Base-by-base conservation (phyloP, 495 filamentous ascomycete species). In the Jackrogersella multiformis region DNA sequence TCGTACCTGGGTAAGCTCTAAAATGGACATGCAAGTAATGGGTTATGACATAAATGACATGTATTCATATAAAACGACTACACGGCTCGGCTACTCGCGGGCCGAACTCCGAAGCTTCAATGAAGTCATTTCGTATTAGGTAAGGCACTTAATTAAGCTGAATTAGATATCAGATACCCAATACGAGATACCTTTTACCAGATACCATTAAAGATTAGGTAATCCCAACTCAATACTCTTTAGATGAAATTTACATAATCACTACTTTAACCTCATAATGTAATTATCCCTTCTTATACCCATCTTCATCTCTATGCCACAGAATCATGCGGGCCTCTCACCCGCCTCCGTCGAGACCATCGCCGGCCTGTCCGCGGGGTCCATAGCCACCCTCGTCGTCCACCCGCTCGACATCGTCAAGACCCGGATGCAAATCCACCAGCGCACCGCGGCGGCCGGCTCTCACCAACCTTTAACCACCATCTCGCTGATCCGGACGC, bases 351-450 rank as follows among this genome's bases (percentile, higher is more conserved):
- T 97, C 79, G 95, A 99, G 85, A 88, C 89, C 74, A 83, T 96
- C 79, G 92, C 94, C 44, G 95, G 95, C 63, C 90, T 99, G 76
- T 88, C 89, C 51, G 94, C 94, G 55, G 95, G 95, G 38, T 83
- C 93, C 64, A 86, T 91, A 65, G 89, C 92, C 15, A 97, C 95
- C 28, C 84, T 97, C 58, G 83, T 85, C 52, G 89, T 89, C 23
- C 91, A 94, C 80, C 95, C 95, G 16, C 84, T 99, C 52, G 95
- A 99, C 79, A 86, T 98, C 60, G 85, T 98, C 71, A 99, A 99
- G 80, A 97, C 93, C 36, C 90, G 95, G 60, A 87, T 99, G 69
- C 95, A 99, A 80, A 86, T 82, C 54, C 64, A 82, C 66, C 78
- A 77, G 59, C 68, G 64, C 51, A 72, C 51, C 62, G 48, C 70